phyloP scores from a whole-genome alignment of 306 rosid species.

The Quercus bicolor region DNA sequence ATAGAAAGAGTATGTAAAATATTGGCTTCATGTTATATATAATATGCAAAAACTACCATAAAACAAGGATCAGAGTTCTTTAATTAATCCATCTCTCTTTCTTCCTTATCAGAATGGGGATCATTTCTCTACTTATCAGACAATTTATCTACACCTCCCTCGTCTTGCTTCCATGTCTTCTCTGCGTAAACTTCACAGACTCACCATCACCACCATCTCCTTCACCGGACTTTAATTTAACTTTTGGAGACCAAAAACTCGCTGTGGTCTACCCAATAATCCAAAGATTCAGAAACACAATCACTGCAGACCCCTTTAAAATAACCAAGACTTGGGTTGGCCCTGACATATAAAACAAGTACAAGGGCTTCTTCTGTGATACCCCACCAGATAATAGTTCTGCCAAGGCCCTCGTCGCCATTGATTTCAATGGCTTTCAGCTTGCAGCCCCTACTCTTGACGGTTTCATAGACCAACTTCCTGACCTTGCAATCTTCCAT shows the following conservation, averaged over 20 bases:
- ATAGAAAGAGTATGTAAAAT: neutral
- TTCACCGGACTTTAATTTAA: constrained; percentile 21
- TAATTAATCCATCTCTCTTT: neutral
- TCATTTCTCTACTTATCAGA: constrained; percentile 8
- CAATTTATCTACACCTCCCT: neutral
- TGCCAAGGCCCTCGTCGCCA: constrained; percentile 28
- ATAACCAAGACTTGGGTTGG: constrained; percentile 45
- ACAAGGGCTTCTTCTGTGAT: constrained; percentile 45
- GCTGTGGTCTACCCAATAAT: constrained; percentile 31
- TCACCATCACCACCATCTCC: constrained; percentile 15
- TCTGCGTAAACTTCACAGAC: constrained; percentile 19
- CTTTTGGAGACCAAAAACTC: constrained; percentile 38
- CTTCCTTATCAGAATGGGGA: constrained; percentile 13
- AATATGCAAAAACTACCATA: neutral
- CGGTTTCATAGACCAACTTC: constrained; percentile 42
- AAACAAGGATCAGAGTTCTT: constrained; percentile 16
- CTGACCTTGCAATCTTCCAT: constrained; percentile 47
- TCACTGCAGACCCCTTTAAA: constrained; percentile 41
- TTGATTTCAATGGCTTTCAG: constrained; percentile 52
- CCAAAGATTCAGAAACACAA: constrained; percentile 32
- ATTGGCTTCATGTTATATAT: neutral
- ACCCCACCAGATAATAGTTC: constrained; percentile 32
- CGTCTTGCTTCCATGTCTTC: constrained; percentile 17
- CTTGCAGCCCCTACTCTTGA: constrained; percentile 41
- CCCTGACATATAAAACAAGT: constrained; percentile 28